These are phyloP conservation scores for Tolypocladium pustulatum DNA, from an alignment of 2,329 filamentous ascomycete genomes.

Conservation along the genomic window DNA sequence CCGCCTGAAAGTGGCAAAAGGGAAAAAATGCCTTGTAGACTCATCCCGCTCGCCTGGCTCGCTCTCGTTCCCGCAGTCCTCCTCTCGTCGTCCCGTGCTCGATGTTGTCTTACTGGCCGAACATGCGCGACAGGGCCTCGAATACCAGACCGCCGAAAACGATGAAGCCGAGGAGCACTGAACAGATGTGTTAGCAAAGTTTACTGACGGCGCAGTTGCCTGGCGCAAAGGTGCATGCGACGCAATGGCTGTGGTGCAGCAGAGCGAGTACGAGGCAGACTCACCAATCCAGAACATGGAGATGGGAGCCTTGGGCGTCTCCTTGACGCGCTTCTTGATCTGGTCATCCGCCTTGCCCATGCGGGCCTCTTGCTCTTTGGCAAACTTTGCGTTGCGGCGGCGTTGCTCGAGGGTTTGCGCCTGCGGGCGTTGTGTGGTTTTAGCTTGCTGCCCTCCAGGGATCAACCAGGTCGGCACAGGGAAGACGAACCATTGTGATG, in stretches of 20 bases:
- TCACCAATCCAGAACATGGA: constrained; percentile 55
- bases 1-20: background rate
- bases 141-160: constrained; percentile 51
- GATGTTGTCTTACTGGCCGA: constrained; percentile 17
- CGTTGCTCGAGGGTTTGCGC: constrained; percentile 80
- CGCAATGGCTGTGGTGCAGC: background rate
- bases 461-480: background rate
- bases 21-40: background rate
- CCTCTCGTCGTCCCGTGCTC: background rate
- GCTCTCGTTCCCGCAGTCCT: too few species aligned
- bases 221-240: background rate
- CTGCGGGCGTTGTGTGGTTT: constrained; percentile 26
- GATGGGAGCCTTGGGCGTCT: constrained; percentile 47
- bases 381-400: constrained; percentile 70
- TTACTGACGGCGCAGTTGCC: background rate
- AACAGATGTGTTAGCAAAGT: background rate
- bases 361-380: constrained; percentile 59
- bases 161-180: constrained; percentile 48
- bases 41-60: background rate
- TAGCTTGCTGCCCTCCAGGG: background rate
- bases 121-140: constrained; percentile 45
- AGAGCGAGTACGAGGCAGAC: constrained; percentile 10
- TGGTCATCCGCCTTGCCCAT: constrained; percentile 63
- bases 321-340: constrained; percentile 50
- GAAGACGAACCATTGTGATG: constrained; percentile 2